Percentiles rank a stretch among this genome's conserved stretches.
Conservation (phyloP, 768 basidiomycete genomes). For the Gautieria morchelliformis region DNA sequence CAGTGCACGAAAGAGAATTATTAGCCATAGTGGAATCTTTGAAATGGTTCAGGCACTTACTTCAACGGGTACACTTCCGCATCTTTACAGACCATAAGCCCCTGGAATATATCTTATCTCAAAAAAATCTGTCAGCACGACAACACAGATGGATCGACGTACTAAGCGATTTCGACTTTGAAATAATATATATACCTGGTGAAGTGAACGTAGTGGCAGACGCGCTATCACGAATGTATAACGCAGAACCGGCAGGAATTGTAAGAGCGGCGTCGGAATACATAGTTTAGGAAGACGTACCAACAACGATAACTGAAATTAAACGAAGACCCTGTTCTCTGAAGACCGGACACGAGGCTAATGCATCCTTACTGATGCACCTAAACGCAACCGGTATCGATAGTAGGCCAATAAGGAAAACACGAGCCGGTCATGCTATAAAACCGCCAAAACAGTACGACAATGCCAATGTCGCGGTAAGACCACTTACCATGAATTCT, state of each 20-base stretch:
- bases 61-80: slow-evolving; percentile 15
- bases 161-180: slow-evolving; percentile 27
- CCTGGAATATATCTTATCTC: slow-evolving; percentile 23
- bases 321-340: no score
- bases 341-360: not conserved
- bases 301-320: no score
- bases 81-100: slow-evolving; percentile 31
- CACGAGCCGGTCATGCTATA: no score
- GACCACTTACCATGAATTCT: no score
- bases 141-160: slow-evolving; percentile 33
- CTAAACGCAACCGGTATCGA: no score
- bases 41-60: slow-evolving; percentile 17
- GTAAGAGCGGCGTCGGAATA: slow-evolving; percentile 5
- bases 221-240: no score
- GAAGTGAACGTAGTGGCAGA: no score
- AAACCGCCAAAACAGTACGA: no score
- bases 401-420: no score
- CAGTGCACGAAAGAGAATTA: slow-evolving; percentile 30
- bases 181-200: slow-evolving; percentile 29
- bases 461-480: no score
- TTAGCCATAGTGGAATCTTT: slow-evolving; percentile 25
- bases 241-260: no score
- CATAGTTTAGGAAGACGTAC: not conserved
- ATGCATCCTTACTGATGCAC: no score
- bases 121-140: slow-evolving; percentile 23